These are phyloP conservation scores for Mallotus repandus DNA, from an alignment of 441 rosid genomes.

Conservation along the genomic window DNA sequence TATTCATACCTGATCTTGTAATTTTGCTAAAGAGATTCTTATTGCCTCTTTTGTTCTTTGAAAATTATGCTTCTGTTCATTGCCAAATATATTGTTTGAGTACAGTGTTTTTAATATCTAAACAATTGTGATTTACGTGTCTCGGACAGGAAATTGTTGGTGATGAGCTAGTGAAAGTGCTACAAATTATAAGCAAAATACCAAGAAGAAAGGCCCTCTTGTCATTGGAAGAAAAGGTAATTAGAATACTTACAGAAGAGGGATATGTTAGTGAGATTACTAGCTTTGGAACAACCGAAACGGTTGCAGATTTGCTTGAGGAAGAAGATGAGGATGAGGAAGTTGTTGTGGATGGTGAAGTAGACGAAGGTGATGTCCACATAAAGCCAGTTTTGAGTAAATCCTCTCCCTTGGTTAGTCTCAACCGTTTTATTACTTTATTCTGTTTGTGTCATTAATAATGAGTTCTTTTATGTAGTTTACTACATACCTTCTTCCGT, in stretches of 20 bases:
- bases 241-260: slow-evolving; percentile 74
- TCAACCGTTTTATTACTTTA: slow-evolving; percentile 13
- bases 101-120: not conserved
- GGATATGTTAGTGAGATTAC: slow-evolving; percentile 77
- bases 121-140: slow-evolving; percentile 15
- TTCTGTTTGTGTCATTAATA: slow-evolving; percentile 6
- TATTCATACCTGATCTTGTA: not conserved
- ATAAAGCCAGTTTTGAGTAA: slow-evolving; percentile 80
- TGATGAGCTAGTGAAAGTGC: slow-evolving; percentile 66
- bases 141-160: slow-evolving; percentile 78
- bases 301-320: slow-evolving; percentile 63
- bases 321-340: slow-evolving; percentile 99
- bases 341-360: slow-evolving; percentile 96
- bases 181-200: slow-evolving; percentile 78
- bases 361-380: slow-evolving; percentile 98
- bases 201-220: slow-evolving; percentile 89
- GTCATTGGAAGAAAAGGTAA: slow-evolving; percentile 79
- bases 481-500: slow-evolving; percentile 5
- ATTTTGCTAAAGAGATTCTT: slow-evolving; percentile 6
- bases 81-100: not conserved
- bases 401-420: slow-evolving; percentile 64
- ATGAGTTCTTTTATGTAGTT: slow-evolving; percentile 2
- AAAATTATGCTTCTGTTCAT: not conserved
- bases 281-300: slow-evolving; percentile 52
- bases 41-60: not conserved